Conservation (phyloP, 805 yeast species). For the Zygoascus ofunaensis region DNA sequence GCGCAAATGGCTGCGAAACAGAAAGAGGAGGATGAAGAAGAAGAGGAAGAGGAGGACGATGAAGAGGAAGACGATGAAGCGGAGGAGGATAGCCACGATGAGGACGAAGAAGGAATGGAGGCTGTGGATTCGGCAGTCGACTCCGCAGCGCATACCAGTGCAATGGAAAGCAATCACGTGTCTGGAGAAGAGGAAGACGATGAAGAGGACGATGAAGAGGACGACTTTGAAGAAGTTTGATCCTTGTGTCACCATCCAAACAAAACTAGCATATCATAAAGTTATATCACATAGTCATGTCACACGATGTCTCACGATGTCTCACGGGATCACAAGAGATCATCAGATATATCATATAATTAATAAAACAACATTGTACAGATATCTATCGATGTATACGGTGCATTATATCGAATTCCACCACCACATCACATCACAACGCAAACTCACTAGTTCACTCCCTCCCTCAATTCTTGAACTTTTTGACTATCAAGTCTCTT, state of each 20-base stretch:
- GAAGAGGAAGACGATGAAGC: constrained; percentile 45
- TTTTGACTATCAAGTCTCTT: constrained; percentile 30
- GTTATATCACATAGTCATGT: too few species aligned
- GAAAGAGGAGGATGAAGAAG: constrained; percentile 51
- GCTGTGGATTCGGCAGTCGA: constrained; percentile 1
- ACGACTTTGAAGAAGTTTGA: constrained; percentile 12
- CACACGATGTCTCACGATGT: too few species aligned
- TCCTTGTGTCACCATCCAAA: too few species aligned
- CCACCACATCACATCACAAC: too few species aligned
- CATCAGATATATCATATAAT: too few species aligned
- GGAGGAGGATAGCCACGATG: constrained; percentile 37
- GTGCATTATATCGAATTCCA: neutral
- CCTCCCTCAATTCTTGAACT: constrained; percentile 23
- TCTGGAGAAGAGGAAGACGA: constrained; percentile 17
- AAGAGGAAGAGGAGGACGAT: constrained; percentile 43
- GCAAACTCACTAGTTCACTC: neutral
- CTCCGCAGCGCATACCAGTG: neutral
- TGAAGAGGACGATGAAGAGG: constrained; percentile 29
- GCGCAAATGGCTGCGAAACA: constrained; percentile 66
- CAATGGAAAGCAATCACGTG: neutral
- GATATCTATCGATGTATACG: too few species aligned
- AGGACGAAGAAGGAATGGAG: constrained; percentile 23
- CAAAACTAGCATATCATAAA: neutral
- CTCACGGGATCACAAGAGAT: too few species aligned
- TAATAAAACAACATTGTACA: too few species aligned